Conservation (phyloP, 2,329 filamentous ascomycete genomes). For the Phyllosticta citribraziliensis region DNA sequence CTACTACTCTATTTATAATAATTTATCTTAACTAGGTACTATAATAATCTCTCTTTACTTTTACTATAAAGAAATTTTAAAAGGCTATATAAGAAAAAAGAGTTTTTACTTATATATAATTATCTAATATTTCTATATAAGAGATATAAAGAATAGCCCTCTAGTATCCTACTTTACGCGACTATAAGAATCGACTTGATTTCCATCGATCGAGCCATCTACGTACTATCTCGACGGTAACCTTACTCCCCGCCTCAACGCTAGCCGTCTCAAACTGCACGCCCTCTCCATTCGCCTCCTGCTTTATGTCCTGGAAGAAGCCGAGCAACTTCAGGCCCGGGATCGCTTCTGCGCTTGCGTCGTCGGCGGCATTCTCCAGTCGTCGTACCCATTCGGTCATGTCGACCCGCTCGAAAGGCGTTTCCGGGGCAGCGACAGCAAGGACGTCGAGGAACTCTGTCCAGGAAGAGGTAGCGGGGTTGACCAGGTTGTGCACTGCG, state of each 20-base stretch:
- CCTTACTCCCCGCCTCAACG: neutral
- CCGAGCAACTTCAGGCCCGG: constrained; percentile 11
- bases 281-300: neutral
- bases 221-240: neutral
- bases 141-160: too few species aligned
- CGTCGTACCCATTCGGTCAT: constrained; percentile 9
- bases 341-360: neutral
- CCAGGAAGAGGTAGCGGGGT: constrained; percentile 8
- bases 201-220: neutral
- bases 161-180: neutral
- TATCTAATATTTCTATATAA: too few species aligned
- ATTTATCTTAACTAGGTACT: too few species aligned
- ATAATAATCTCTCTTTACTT: too few species aligned
- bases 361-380: neutral
- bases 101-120: too few species aligned
- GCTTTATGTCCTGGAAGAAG: constrained; percentile 11
- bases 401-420: constrained; percentile 2
- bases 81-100: too few species aligned
- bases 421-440: neutral
- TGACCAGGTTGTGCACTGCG: constrained; percentile 11
- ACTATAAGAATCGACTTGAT: neutral
- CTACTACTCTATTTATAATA: too few species aligned
- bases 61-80: too few species aligned
- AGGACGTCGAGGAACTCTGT: constrained; percentile 2
- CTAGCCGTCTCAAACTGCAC: constrained; percentile 2